Evolutionary conservation across 805 yeast species (phyloP).

Genomic region (Metschnikowia reukaufii): DNA sequence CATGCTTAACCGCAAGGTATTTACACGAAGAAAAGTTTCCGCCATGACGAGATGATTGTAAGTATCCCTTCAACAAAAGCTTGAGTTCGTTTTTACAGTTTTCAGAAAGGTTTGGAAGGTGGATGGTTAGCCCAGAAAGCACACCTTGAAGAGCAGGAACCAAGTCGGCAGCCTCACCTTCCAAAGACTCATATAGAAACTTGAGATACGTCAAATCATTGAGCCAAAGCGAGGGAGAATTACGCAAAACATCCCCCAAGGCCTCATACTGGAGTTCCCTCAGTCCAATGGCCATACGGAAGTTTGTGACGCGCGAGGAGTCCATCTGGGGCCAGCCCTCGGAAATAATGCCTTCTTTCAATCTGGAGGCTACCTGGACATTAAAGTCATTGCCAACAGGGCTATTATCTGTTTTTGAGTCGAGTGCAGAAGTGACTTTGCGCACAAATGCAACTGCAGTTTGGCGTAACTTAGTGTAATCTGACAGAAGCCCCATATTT

Average conservation of each 20-base stretch:
- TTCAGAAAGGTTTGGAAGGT: constrained; percentile 41
- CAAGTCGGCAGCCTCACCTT: constrained; percentile 61
- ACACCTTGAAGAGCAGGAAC: constrained; percentile 71
- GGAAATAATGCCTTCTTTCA: constrained; percentile 50
- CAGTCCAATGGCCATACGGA: constrained; percentile 38
- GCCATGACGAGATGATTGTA: constrained; percentile 18
- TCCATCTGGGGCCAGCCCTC: constrained; percentile 63
- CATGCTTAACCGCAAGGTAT: constrained; percentile 62
- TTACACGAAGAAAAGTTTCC: constrained; percentile 42
- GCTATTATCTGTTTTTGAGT: background rate
- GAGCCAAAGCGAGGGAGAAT: constrained; percentile 41
- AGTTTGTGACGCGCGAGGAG: constrained; percentile 34
- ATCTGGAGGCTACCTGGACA: constrained; percentile 47
- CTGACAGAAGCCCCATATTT: constrained; percentile 59
- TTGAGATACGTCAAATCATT: constrained; percentile 53
- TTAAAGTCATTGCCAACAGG: constrained; percentile 25
- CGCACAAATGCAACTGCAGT: constrained; percentile 62
- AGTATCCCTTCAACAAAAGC: constrained; percentile 30
- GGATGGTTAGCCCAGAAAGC: constrained; percentile 56
- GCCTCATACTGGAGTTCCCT: constrained; percentile 76
- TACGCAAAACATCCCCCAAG: constrained; percentile 61
- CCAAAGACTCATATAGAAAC: constrained; percentile 70
- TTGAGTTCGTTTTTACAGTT: constrained; percentile 45
- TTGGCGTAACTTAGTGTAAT: constrained; percentile 51
- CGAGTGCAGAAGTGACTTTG: constrained; percentile 46